phyloP scores from a whole-genome alignment of 805 yeast species.

The Peterozyma toletana region DNA sequence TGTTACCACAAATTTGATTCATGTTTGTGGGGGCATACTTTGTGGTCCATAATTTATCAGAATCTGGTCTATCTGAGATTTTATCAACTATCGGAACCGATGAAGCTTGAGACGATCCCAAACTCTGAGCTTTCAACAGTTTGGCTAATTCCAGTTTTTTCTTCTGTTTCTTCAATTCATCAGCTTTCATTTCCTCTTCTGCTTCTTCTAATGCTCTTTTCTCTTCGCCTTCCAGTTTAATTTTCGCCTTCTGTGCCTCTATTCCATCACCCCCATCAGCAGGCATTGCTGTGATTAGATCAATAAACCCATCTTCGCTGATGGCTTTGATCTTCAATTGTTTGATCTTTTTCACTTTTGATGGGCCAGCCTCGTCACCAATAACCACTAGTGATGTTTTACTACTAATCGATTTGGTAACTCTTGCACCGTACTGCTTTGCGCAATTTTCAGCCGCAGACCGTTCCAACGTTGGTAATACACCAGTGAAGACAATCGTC shows the following conservation, averaged over 20 bases:
- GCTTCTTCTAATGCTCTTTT: conserved; percentile 45
- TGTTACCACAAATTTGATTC: conserved; percentile 86
- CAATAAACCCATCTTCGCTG: conserved; percentile 78
- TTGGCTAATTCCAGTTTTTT: conserved; percentile 12
- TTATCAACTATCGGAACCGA: conserved; percentile 12
- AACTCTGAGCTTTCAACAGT: background rate
- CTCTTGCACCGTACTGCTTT: conserved; percentile 84
- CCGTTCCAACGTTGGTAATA: conserved; percentile 72
- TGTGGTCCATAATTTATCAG: conserved; percentile 83
- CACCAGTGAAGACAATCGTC: conserved; percentile 91
- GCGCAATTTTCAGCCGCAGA: conserved; percentile 71
- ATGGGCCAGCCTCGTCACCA: conserved; percentile 96
- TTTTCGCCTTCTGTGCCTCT: conserved; percentile 65
- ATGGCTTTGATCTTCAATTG: conserved; percentile 71
- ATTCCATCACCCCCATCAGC: conserved; percentile 86
- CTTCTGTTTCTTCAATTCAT: conserved; percentile 22
- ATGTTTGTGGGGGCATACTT: conserved; percentile 81
- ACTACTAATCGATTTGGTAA: conserved; percentile 77
- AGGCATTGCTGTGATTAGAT: conserved; percentile 74
- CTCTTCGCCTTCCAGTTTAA: conserved; percentile 66
- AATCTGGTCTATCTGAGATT: conserved; percentile 33
- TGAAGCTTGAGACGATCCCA: background rate
- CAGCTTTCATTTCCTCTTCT: conserved; percentile 34
- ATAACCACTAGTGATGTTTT: conserved; percentile 85
- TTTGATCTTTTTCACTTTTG: conserved; percentile 79